Evolutionary conservation across 352 stramenopile species (phyloP), one percentile per base, ranked within the genome.

Genomic region (Globisporangium carolinianum): DNA sequence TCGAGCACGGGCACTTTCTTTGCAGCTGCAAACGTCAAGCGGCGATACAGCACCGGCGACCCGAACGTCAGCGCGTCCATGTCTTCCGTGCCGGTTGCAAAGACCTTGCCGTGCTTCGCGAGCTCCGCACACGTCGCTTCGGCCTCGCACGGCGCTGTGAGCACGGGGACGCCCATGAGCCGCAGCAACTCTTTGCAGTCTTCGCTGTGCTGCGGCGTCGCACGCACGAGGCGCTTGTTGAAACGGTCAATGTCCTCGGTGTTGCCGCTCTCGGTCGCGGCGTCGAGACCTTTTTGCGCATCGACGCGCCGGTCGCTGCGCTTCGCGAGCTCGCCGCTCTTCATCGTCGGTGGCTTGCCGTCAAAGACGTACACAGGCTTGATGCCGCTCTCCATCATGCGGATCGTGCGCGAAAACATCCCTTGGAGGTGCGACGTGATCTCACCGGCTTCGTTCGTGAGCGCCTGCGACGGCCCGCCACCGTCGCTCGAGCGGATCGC

Each of bases 311-410:
- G 83, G 57, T 94, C 84, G 55, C 88, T 94, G 50, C 96, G 87
- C 68, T 99, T 99, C 41, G 86, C 73, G 48, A 99, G 71, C 77
- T 99, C 97, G 11, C 92, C 94, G 52, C 79, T 88, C 76, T 99
- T 99, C 69, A 99, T 91, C 43, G 94, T 76, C 5, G 97, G 97
- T 42, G 97, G 97, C 73, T 99, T 99, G 39, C 97, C 97, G 65
- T 99, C 97, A 77, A 99, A 99, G 14, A 99, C 96, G 68, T 98
- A 99, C 41, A 99, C 92, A 11, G 97, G 97, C 67, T 98, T 98
- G 55, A 99, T 82, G 12, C 97, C 97, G 68, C 98, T 97, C 54
- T 97, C 86, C 70, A 99, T 92, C 70, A 99, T 94, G 41, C 96
- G 96, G 72, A 99, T 99, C 35, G 97, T 99, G 14, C 97, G 88